Evolutionary conservation across 148 eudicot species (phyloP), one percentile per base, ranked within the genome.

Genomic region (Nepenthes gracilis): DNA sequence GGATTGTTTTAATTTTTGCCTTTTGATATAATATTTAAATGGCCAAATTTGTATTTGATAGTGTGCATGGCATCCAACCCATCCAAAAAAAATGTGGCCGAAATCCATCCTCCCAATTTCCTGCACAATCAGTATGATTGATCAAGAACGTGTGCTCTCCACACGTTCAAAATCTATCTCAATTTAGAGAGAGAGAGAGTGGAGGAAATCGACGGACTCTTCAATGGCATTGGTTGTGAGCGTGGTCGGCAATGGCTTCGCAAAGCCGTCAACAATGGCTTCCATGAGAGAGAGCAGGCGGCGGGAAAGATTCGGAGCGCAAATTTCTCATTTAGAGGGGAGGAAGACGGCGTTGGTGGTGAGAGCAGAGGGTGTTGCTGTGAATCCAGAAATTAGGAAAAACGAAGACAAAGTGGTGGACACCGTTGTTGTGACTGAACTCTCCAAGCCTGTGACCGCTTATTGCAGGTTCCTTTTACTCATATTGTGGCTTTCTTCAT

Each of bases 381-480:
- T 49, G 6, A 93, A 93, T 64, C 98, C 95, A 11, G 94, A 80
- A 51, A 82, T 93, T 13, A 83, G 91, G 68, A 93, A 92, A 59
- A 64, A 67, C 6, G 98, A 93, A 61, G 95, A 73, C 1, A 88
- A 93, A 78, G 98, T 93, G 36, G 95, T 86, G 1, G 98, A 93
- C 71, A 60, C 95, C 15, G 98, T 88, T 54, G 62, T 84, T 40
- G 87, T 84, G 50, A 62, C 94, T 33, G 89, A 93, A 34, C 94
- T 93, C 63, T 64, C 91, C 57, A 93, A 93, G 75, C 85, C 88
- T 50, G 66, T 82, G 65, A 93, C 98, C 43, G 76, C 98, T 67
- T 93, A 93, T 57, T 93, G 98, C 98, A 84, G 96, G 98, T 92
- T 67, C 23, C 23, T 23, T 23, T 23, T 23, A 23, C 23, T 23